These are phyloP conservation scores for Carex pumila DNA, from an alignment of 176 grass and related monocot genomes.

Conservation along the genomic window DNA sequence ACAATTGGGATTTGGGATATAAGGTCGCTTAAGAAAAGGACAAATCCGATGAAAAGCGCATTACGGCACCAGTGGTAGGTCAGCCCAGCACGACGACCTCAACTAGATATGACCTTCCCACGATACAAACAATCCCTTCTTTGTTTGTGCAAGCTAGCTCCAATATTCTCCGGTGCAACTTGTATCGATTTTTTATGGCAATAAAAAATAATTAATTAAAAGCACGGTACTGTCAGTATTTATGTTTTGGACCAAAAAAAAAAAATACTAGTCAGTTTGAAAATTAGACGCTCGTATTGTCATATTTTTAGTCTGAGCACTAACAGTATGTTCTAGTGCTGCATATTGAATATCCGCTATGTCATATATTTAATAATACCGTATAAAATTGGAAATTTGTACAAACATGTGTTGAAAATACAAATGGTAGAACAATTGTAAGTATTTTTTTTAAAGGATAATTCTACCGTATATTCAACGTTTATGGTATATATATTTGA, in stretches of 20 bases:
- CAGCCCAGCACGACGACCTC: not conserved
- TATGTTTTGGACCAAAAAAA: too few species aligned
- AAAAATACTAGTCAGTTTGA: too few species aligned
- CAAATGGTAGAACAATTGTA: not conserved
- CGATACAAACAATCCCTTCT: not conserved
- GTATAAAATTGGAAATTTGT: not conserved
- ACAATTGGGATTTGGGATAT: not conserved
- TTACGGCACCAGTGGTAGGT: not conserved
- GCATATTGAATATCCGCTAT: too few species aligned
- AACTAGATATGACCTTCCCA: not conserved
- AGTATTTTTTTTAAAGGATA: not conserved
- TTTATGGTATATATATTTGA: too few species aligned
- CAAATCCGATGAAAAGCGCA: not conserved
- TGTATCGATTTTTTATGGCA: too few species aligned
- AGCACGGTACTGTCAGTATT: too few species aligned
- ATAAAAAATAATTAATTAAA: too few species aligned
- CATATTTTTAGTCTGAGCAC: too few species aligned
- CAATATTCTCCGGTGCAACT: not conserved
- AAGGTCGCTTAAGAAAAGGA: not conserved
- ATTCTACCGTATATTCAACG: not conserved
- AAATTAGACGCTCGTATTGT: too few species aligned
- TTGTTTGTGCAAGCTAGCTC: not conserved
- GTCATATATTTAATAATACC: too few species aligned
- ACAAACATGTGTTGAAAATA: not conserved
- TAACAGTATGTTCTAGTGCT: too few species aligned